Evolutionary conservation across 176 grass and related monocot species (phyloP).

Genomic region (Thalia dealbata): DNA sequence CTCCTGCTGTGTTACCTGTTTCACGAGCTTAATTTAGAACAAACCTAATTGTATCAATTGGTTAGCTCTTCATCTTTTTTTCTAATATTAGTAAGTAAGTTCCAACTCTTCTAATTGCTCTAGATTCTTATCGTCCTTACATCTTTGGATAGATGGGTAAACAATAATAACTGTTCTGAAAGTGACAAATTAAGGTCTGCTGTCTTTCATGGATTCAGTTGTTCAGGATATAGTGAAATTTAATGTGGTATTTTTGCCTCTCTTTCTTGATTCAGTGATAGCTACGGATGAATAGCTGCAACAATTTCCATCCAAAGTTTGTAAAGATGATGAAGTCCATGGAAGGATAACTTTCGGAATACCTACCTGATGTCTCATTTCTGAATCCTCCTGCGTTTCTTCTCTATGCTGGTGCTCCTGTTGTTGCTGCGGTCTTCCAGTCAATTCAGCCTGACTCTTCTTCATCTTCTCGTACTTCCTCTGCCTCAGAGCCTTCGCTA

Average conservation of each 20-base stretch:
- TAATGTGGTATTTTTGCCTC: not conserved
- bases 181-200: not conserved
- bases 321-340: not conserved
- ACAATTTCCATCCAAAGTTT: too few relatives aligned
- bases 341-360: not conserved
- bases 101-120: not conserved
- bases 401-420: slow-evolving; percentile 13
- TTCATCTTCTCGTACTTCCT: slow-evolving; percentile 79
- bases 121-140: not conserved
- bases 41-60: not conserved
- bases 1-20: slow-evolving; percentile 27
- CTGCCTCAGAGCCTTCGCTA: slow-evolving; percentile 68
- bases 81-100: not conserved
- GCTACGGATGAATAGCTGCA: too few relatives aligned
- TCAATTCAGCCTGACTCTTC: slow-evolving; percentile 27
- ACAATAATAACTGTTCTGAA: not conserved
- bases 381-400: slow-evolving; percentile 5
- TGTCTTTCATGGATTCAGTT: not conserved
- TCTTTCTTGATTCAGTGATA: too few relatives aligned
- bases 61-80: not conserved
- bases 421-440: slow-evolving; percentile 33
- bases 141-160: not conserved
- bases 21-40: too few relatives aligned
- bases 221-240: not conserved
- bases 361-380: slow-evolving; percentile 3